These are phyloP conservation scores for Dictyostelium discoideum DNA, from an alignment of 78 protist species.

Conservation along the genomic window dicty_2.7 NC_007088.5:765501-766000, in stretches of 20 bases:
- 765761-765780: background rate
- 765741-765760: background rate
- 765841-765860: background rate
- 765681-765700: background rate
- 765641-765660: background rate
- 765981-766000: background rate
- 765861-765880: background rate
- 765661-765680: background rate
- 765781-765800: background rate
- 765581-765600: slow-evolving; percentile 6
- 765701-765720: slow-evolving; percentile 20
- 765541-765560: background rate
- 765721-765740: background rate
- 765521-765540: background rate
- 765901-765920: background rate
- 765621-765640: slow-evolving; percentile 56
- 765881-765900: background rate
- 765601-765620: slow-evolving; percentile 40
- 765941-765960: slow-evolving; percentile 1
- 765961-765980: background rate
- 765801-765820: background rate
- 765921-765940: background rate
- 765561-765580: background rate
- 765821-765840: background rate
- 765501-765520: background rate